Base-by-base conservation (phyloP, 352 stramenopile genomes). In the Globisporangium solare region DNA sequence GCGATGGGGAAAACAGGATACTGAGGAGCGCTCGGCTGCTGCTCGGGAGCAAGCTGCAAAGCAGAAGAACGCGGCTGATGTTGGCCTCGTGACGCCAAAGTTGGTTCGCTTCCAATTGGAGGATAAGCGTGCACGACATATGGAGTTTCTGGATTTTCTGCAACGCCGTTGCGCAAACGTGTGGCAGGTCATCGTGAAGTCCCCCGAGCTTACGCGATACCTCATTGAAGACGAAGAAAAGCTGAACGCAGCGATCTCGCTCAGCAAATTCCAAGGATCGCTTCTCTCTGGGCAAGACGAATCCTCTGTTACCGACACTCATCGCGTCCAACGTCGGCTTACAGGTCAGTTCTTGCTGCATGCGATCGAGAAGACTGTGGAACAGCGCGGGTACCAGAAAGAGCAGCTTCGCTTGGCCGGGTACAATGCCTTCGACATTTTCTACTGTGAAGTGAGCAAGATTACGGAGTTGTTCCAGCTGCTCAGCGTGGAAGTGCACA, bases 391-490 rank as follows among this genome's bases (percentile, higher is more conserved):
- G 2, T 88, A 95, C 51, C 66, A 88, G 46, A 84, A 80, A 18
- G 83, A 93, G 17, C 74, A 93, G 62, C 82, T 95, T 21, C 75
- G 75, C 17, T 64, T 91, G 6, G 81, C 85, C 8, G 85, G 85
- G 3, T 95, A 91, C 69, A 92, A 88, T 53, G 74, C 83, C 3
- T 92, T 95, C 63, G 85, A 95, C 66, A 82, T 93, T 18, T 95
- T 95, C 46, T 95, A 91, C 51, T 92, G 78, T 48, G 85, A 95
- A 70, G 79, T 93, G 24, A 93, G 74, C 66, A 89, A 88, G 46
- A 68, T 95, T 32, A 53, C 70, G 3, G 83, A 93, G 46, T 52
- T 95, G 4, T 91, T 92, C 37, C 54, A 68, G 37, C 54, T 62
- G 20, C 63, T 94, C n/a, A 71, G 67, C 27, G 59, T 69, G 1